Conservation (phyloP, 2,329 filamentous ascomycete genomes). For the Macrophomina phaseolina region DNA sequence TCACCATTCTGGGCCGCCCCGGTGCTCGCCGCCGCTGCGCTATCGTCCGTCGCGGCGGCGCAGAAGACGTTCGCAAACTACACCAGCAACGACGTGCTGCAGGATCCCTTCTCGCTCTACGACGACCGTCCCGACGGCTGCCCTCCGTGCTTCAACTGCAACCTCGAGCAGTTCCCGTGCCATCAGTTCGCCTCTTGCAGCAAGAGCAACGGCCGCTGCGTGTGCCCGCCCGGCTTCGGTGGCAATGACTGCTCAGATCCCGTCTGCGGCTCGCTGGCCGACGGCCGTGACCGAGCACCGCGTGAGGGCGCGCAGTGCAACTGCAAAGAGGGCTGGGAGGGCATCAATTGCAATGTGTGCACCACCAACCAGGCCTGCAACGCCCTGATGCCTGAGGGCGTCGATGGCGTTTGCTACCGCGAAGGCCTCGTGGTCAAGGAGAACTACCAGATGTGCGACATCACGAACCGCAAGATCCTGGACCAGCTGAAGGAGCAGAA, state of each 20-base stretch:
- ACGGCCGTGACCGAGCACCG: conserved; percentile 78
- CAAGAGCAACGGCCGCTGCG: conserved; percentile 87
- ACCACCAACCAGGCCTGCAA: conserved; percentile 82
- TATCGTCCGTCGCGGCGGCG: conserved; percentile 34
- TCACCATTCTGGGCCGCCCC: conserved; percentile 40
- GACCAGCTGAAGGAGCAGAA: conserved; percentile 82
- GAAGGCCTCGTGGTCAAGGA: conserved; percentile 88
- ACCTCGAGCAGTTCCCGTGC: conserved; percentile 89
- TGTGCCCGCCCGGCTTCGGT: conserved; percentile 89
- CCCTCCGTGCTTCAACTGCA: conserved; percentile 96
- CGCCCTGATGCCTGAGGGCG: conserved; percentile 80
- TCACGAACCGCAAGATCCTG: conserved; percentile 93
- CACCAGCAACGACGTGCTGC: conserved; percentile 54
- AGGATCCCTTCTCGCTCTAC: conserved; percentile 68
- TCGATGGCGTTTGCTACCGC: conserved; percentile 89
- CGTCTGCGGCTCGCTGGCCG: conserved; percentile 85
- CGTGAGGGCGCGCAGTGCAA: conserved; percentile 72
- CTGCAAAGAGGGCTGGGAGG: conserved; percentile 92
- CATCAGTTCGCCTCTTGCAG: conserved; percentile 91
- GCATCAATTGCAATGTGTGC: conserved; percentile 97
- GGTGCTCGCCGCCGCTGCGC: conserved; percentile 36
- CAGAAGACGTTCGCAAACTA: conserved; percentile 47
- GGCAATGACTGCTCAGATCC: conserved; percentile 92
- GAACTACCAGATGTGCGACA: conserved; percentile 97
- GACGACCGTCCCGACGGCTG: conserved; percentile 77